These are phyloP conservation scores for Linnemannia elongata DNA, from an alignment of 192 early-diverging fungal species.

Conservation along the genomic window DNA sequence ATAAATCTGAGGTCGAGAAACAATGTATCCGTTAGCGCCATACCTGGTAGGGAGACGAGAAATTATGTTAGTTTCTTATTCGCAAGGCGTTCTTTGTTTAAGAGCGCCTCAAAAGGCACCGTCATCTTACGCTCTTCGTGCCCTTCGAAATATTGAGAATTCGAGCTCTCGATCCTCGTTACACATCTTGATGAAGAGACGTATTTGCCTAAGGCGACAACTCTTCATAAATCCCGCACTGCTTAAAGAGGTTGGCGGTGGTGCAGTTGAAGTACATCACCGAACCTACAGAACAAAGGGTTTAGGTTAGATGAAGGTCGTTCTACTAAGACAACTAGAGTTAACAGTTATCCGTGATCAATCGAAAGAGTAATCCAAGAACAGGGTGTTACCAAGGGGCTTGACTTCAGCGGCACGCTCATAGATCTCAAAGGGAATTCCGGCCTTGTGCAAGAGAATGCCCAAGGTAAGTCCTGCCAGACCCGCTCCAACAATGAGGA, in stretches of 20 bases:
- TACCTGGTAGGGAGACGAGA: background rate
- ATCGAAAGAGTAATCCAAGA: too few species aligned
- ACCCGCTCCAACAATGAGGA: constrained; percentile 22
- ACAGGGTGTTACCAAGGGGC: background rate
- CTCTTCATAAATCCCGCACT: constrained; percentile 18
- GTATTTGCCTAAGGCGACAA: background rate
- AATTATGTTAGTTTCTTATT: background rate
- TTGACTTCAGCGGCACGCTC: constrained; percentile 8
- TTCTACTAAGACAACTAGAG: background rate
- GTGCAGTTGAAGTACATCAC: background rate
- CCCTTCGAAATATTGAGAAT: background rate
- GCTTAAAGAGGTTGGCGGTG: background rate
- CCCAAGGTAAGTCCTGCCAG: constrained; percentile 2
- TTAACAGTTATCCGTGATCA: background rate
- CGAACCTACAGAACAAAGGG: background rate
- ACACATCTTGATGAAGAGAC: background rate
- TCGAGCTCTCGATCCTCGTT: background rate
- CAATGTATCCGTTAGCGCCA: background rate
- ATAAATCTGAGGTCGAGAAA: constrained; percentile 17
- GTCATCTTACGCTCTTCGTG: background rate
- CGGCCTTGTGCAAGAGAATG: constrained; percentile 2
- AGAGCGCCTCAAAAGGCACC: background rate
- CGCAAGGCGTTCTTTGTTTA: background rate
- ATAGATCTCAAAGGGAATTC: background rate
- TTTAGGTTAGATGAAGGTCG: background rate